These are phyloP conservation scores for Leucosporidium scottii DNA, from an alignment of 768 basidiomycete genomes.

Conservation along the genomic window DNA sequence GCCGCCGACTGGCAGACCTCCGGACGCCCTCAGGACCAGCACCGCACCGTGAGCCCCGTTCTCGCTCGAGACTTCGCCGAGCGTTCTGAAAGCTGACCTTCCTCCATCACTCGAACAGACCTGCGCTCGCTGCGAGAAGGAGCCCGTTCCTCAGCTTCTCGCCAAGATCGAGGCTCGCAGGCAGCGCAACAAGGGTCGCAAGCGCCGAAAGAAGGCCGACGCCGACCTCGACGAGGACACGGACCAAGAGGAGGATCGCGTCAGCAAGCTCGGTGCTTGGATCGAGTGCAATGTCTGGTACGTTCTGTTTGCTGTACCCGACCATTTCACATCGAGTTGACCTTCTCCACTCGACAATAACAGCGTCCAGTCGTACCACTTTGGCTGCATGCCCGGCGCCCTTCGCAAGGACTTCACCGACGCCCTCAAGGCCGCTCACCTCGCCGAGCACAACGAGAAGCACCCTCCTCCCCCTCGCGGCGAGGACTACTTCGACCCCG, in stretches of 20 bases:
- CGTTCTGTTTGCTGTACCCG: neutral
- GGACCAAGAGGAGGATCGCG: conserved; percentile 15
- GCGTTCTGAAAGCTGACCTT: neutral
- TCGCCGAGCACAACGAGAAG: neutral
- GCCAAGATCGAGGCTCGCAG: neutral
- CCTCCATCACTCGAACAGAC: neutral
- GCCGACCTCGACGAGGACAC: conserved; percentile 19
- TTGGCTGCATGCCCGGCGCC: conserved; percentile 15
- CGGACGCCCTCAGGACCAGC: conserved; percentile 9
- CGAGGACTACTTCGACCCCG: neutral
- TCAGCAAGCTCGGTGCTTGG: conserved; percentile 24
- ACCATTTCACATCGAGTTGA: neutral
- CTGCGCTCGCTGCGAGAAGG: conserved; percentile 9
- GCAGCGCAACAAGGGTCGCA: conserved; percentile 5
- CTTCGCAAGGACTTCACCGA: conserved; percentile 12
- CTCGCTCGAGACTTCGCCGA: neutral
- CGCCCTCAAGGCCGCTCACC: conserved; percentile 18
- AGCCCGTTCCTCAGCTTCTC: neutral
- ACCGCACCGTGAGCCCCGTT: conserved; percentile 4
- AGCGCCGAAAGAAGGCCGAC: conserved; percentile 11
- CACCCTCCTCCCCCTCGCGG: neutral
- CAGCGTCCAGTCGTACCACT: conserved; percentile 24
- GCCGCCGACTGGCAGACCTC: too few relatives aligned
- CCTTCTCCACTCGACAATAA: too few relatives aligned
- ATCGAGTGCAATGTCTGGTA: conserved; percentile 32